Evolutionary conservation across 495 filamentous ascomycete genomes (phyloP), one percentile per base, ranked within the genome.

Genomic region (Pseudoneurospora amorphoporcata): DNA sequence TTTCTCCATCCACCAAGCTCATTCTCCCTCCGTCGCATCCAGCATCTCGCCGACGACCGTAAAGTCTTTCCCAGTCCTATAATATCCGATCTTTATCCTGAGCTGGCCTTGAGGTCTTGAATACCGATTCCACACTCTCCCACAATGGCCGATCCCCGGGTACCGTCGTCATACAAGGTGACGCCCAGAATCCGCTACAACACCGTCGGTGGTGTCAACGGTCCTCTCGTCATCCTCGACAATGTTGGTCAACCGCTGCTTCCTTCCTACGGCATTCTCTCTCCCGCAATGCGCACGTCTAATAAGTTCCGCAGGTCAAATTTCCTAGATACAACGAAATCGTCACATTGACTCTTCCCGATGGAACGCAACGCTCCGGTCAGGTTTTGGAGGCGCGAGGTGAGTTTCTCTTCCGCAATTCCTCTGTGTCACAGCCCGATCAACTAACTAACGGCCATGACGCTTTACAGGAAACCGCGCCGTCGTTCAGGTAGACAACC

Each of bases 381-480:
- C 96, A 99, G 81, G 96, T 99, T 75, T 83, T 99, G 76, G 96
- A 99, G 86, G 96, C 95, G 79, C 89, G 94, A 91, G 95, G 94
- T 97, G 85, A 71, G 84, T 65, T 65, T 32, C 53, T 29, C 23
- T 35, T 14, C 17, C 29, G 29, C 69, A 47, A 23, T 68, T 47
- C 42, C 70, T 37, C 17, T 9, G 35, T 14, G 71, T 39, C 43
- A 38, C 10, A 5, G 8, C 43, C 29, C 29, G 53, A 39, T 17
- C 72, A 70, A 37, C n/a, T 71, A 68, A 68, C 74, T 78, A 70
- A 83, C 73, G 65, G 75, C 2, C 29, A 35, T 35, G 53, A 12
- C 72, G 19, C 43, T 39, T 19, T 68, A 75, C 78, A 95, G 94
- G 95, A 76, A 93, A 87, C 82, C 90, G 94, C 83, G 96, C 95